phyloP scores from a whole-genome alignment of 495 filamentous ascomycete species.

The Penicillium bialowiezense region DNA sequence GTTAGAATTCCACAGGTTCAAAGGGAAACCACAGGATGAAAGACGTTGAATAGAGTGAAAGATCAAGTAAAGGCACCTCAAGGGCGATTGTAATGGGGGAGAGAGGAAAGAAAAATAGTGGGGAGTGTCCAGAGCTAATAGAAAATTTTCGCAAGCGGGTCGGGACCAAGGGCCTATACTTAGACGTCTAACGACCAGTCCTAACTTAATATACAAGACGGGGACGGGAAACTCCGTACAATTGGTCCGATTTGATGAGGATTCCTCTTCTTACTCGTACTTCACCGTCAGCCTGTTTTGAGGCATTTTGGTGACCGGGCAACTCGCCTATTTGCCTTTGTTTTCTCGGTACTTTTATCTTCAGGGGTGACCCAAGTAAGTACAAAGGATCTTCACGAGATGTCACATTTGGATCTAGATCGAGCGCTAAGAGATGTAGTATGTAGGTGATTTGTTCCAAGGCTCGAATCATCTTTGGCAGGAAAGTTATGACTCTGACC shows the following conservation, averaged over 20 bases:
- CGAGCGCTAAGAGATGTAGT: neutral
- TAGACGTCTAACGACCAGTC: neutral
- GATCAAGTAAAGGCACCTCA: neutral
- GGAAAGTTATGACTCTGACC: neutral
- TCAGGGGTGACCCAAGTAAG: neutral
- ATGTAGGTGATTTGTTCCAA: neutral
- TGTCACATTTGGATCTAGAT: neutral
- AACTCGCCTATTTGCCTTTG: neutral
- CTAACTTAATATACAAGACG: no score
- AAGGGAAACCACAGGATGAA: neutral
- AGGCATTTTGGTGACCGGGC: neutral
- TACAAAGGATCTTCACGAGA: neutral
- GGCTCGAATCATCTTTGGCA: no score
- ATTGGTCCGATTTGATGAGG: no score
- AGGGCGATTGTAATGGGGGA: neutral
- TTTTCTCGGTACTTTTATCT: neutral
- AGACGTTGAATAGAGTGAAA: neutral
- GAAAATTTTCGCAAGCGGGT: conserved; percentile 28
- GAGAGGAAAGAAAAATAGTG: conserved; percentile 7
- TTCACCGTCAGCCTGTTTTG: neutral
- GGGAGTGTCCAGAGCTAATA: neutral
- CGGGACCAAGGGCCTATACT: neutral
- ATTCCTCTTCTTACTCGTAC: no score
- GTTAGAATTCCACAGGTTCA: neutral
- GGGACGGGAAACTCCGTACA: no score